Conservation (phyloP, 2,329 filamentous ascomycete species). For the Epichloe scottii region DNA sequence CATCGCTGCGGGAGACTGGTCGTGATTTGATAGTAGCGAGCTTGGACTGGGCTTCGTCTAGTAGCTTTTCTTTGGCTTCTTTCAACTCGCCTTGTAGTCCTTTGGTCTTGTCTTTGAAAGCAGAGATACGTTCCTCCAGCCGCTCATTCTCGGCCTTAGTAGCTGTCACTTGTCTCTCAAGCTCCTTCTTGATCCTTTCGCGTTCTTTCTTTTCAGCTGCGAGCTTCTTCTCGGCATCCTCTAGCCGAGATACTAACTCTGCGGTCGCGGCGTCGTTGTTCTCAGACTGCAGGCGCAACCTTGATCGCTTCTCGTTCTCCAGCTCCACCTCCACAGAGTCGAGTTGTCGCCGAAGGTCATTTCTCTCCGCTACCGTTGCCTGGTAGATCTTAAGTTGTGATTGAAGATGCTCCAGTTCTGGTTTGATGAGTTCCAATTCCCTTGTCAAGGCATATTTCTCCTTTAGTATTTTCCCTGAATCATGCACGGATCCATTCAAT, state of each 20-base stretch:
- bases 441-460: conserved; percentile 42
- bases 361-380: conserved; percentile 62
- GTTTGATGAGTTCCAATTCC: conserved; percentile 39
- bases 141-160: conserved; percentile 49
- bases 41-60: conserved; percentile 21
- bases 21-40: conserved; percentile 1
- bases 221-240: conserved; percentile 25
- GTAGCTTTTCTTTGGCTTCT: conserved; percentile 35
- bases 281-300: conserved; percentile 18
- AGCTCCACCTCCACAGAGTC: conserved; percentile 68
- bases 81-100: conserved; percentile 62
- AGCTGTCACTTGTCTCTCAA: conserved; percentile 44
- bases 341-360: conserved; percentile 66
- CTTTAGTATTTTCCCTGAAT: conserved; percentile 56
- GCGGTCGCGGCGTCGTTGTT: conserved; percentile 28
- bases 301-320: conserved; percentile 54
- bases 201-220: conserved; percentile 31
- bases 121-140: conserved; percentile 58
- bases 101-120: conserved; percentile 56
- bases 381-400: conserved; percentile 49
- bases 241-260: conserved; percentile 25
- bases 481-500: conserved; percentile 52
- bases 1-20: conserved; percentile 8
- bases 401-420: conserved; percentile 43
- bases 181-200: conserved; percentile 31